Evolutionary conservation across 768 basidiomycete species (phyloP).

Genomic region (Trametes sanguinea): DNA sequence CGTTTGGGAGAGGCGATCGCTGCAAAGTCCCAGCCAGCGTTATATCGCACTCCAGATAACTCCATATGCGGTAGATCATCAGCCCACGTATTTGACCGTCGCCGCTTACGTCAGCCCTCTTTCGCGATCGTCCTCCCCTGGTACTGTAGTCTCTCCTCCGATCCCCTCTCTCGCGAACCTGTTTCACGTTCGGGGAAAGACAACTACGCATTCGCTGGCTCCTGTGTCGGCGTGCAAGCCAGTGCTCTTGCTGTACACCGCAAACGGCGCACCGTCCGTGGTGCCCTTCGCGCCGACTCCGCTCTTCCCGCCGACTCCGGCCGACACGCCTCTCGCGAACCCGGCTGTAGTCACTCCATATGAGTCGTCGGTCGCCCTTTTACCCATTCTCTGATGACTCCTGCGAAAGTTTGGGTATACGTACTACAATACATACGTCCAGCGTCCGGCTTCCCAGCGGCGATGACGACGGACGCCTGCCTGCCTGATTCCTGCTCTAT

Average conservation of each 20-base stretch:
- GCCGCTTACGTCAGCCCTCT: conserved; percentile 10
- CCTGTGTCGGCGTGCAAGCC: not conserved
- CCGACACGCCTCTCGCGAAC: not conserved
- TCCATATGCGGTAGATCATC: conserved; percentile 14
- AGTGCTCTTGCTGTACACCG: not conserved
- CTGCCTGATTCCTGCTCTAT: not conserved
- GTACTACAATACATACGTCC: not conserved
- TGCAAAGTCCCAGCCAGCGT: not conserved
- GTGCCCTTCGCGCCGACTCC: not conserved
- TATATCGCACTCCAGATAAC: conserved; percentile 11
- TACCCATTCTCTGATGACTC: not conserved
- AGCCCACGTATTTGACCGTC: not conserved
- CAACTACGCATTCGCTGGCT: not conserved
- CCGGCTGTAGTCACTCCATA: conserved; percentile 2
- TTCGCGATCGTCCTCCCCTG: not conserved
- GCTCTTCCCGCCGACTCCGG: not conserved
- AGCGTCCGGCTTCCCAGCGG: not conserved
- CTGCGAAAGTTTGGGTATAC: not conserved
- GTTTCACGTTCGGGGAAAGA: not conserved
- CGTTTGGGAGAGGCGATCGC: too few species aligned
- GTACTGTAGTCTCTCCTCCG: not conserved
- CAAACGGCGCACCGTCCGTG: not conserved
- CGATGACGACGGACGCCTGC: not conserved
- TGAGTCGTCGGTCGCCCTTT: conserved; percentile 1
- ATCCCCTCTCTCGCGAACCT: not conserved